Conservation (phyloP, 257 asterid species). For the Solanum rostratum region DNA sequence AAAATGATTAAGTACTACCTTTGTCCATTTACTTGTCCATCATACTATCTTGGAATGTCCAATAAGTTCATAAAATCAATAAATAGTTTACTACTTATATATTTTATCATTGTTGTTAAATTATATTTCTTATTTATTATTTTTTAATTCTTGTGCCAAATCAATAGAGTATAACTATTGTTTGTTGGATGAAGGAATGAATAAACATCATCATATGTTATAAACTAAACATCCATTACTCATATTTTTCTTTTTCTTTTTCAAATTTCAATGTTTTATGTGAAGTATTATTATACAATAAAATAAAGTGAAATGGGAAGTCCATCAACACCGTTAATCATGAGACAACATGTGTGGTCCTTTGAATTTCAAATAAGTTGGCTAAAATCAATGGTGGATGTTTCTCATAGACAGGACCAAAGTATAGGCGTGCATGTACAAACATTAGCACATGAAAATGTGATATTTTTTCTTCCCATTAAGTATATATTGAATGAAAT, state of each 20-base stretch:
- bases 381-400: background rate
- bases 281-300: background rate
- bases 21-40: too few relatives aligned
- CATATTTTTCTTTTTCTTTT: background rate
- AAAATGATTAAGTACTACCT: too few relatives aligned
- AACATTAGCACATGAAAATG: background rate
- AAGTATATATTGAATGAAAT: slow-evolving; percentile 2
- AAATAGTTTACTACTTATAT: too few relatives aligned
- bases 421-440: background rate
- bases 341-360: background rate
- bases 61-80: too few relatives aligned
- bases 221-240: background rate
- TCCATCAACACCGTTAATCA: background rate
- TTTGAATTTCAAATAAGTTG: background rate
- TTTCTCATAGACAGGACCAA: background rate
- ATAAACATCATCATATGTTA: background rate
- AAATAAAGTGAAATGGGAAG: background rate
- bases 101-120: too few relatives aligned
- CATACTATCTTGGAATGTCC: too few relatives aligned
- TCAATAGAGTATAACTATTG: too few relatives aligned
- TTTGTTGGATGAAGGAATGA: too few relatives aligned
- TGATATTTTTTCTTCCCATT: background rate
- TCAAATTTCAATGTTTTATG: background rate
- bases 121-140: too few relatives aligned
- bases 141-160: too few relatives aligned